Evolutionary conservation across 164 flowering plant genomes (phyloP), one percentile per base, ranked within the genome.

Genomic region (grape (Vitis vinifera)): DNA sequence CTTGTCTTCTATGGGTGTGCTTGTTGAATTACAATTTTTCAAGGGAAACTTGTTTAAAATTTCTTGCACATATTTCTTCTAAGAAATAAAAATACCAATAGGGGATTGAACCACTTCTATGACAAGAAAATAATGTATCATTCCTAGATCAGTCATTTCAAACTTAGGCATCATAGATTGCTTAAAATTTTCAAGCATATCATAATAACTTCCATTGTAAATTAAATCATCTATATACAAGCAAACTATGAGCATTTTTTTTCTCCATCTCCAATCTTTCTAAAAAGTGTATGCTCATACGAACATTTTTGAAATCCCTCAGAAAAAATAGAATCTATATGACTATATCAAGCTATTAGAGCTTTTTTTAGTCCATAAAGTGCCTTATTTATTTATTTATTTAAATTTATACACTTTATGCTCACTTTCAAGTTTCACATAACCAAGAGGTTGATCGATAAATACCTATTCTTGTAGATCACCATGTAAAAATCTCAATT

Each of bases 151-250:
- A 16, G 0, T 27, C 59, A 72, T 59, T 23, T 72, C 75, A 66
- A 66, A 58, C 16, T 19, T 59, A 17, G 4, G 10, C 56, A 57
- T 72, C 58, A 57, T 44, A 2, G 29, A 65, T 17, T 66, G 10
- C 70, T 66, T 66, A 58, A 72, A 57, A 4, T 16, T 12, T n/a
- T 29, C 37, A 27, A 66, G 15, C 48, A 72, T 50, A 17, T 44
- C 31, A 0, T 8, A 15, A 58, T 56, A 1, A 59, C 47, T 59
- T 14, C 70, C 29, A 66, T 65, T 72, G 31, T 27, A 65, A 14
- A 59, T 72, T 3, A 72, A 14, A 66, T 72, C 70, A 66, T 72
- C 70, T 3, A 72, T 59, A 51, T 72, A 66, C 4, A 72, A 11
- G 37, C 66, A 51, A 4, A 72, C 57, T 23, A 66, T 72, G 44